phyloP scores from a whole-genome alignment of 2,329 filamentous ascomycete species.

The Nemania abortiva region DNA sequence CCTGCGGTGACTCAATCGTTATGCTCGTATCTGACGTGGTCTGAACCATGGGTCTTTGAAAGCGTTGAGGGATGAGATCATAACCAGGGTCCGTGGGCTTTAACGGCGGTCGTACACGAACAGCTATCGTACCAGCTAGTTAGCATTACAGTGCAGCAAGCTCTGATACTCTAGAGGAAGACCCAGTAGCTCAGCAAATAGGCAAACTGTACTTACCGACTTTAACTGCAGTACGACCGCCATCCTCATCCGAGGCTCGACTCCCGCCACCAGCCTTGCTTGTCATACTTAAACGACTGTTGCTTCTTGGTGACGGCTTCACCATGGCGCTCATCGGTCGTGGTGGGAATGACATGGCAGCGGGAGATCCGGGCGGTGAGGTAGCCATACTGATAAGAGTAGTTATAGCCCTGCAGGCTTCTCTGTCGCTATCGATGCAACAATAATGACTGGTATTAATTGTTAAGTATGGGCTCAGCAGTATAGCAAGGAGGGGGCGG shows the following conservation, averaged over 20 bases:
- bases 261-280: constrained; percentile 82
- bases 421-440: constrained; percentile 8
- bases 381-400: constrained; percentile 66
- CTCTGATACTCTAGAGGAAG: neutral
- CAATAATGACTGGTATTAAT: constrained; percentile 7
- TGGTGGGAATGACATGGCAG: constrained; percentile 60
- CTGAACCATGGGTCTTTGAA: constrained; percentile 92
- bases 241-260: constrained; percentile 87
- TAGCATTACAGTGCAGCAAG: constrained; percentile 19
- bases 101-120: constrained; percentile 90
- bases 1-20: constrained; percentile 89
- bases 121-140: constrained; percentile 68
- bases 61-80: constrained; percentile 94
- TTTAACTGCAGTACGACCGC: constrained; percentile 88
- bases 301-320: constrained; percentile 78
- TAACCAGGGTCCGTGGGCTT: constrained; percentile 87
- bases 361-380: constrained; percentile 77
- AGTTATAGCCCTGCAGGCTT: constrained; percentile 41
- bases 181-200: neutral
- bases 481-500: constrained; percentile 21
- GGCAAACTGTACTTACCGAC: constrained; percentile 77
- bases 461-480: constrained; percentile 18
- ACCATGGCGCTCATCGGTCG: constrained; percentile 87
- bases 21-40: constrained; percentile 87
- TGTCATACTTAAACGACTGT: constrained; percentile 86